phyloP scores from a whole-genome alignment of 1,284 basidiomycete species.

The Fomitopsis palustris region DNA sequence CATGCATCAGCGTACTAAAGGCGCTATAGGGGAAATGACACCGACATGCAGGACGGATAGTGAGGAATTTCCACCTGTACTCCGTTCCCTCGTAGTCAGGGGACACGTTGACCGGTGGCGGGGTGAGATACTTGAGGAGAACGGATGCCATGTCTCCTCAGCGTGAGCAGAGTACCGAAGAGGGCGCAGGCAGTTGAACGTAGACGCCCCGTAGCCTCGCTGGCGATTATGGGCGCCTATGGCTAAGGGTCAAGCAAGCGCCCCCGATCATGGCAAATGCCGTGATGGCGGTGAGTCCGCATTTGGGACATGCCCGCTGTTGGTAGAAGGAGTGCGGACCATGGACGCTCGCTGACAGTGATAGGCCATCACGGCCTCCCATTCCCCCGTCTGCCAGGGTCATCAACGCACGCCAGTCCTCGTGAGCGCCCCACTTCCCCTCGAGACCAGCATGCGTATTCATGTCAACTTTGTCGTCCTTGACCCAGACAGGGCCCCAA shows the following conservation, averaged over 20 bases:
- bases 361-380: neutral
- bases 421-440: neutral
- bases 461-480: constrained; percentile 7
- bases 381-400: neutral
- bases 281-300: neutral
- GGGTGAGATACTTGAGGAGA: constrained; percentile 16
- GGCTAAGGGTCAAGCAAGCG: neutral
- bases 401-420: neutral
- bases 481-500: constrained; percentile 1
- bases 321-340: neutral
- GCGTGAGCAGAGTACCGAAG: neutral
- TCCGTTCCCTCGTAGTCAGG: constrained; percentile 61
- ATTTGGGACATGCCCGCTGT: neutral
- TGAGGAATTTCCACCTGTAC: constrained; percentile 69
- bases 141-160: constrained; percentile 12
- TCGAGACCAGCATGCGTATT: constrained; percentile 3
- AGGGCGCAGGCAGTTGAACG: neutral
- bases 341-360: neutral
- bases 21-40: constrained; percentile 10
- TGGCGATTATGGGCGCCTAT: neutral
- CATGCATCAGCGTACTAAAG: neutral
- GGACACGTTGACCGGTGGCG: constrained; percentile 38
- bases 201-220: constrained; percentile 4
- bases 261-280: neutral
- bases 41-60: constrained; percentile 79